Evolutionary conservation across 352 stramenopile genomes (phyloP).

Genomic region (Paralagenidium karlingii): DNA sequence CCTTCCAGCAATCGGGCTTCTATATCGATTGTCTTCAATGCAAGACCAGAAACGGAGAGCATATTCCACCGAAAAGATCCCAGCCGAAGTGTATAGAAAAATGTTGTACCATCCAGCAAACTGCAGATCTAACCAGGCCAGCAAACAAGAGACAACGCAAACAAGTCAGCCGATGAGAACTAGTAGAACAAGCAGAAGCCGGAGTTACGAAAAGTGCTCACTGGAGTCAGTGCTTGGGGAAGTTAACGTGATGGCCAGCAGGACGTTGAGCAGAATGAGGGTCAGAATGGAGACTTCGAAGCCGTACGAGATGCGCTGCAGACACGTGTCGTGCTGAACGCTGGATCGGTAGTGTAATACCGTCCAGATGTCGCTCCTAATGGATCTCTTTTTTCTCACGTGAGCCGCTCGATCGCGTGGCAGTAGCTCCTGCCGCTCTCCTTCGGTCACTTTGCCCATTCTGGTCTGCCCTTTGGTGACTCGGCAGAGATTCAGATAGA

Average conservation of each 20-base stretch:
- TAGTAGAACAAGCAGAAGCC: too few relatives aligned
- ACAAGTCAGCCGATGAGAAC: too few relatives aligned
- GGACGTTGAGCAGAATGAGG: constrained; percentile 67
- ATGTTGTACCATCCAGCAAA: constrained; percentile 75
- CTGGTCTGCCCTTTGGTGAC: too few relatives aligned
- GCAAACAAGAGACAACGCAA: too few relatives aligned
- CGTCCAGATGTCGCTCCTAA: constrained; percentile 48
- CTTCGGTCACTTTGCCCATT: too few relatives aligned
- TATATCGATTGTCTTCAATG: constrained; percentile 57
- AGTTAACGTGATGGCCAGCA: constrained; percentile 54
- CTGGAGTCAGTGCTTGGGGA: constrained; percentile 12
- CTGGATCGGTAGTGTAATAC: constrained; percentile 64
- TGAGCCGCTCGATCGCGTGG: too few relatives aligned
- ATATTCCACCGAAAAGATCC: constrained; percentile 68
- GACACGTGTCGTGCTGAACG: constrained; percentile 28
- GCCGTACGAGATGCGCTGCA: constrained; percentile 54
- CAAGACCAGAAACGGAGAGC: constrained; percentile 67
- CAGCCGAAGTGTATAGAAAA: constrained; percentile 67
- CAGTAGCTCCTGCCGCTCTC: too few relatives aligned
- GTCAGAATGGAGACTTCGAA: constrained; percentile 55
- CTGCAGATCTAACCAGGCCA: too few relatives aligned
- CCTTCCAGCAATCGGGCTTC: constrained; percentile 35
- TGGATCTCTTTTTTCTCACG: too few relatives aligned
- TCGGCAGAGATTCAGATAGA: too few relatives aligned
- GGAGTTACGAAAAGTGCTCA: too few relatives aligned